Evolutionary conservation across 2,329 filamentous ascomycete species (phyloP).

Genomic region (Xylaria sp.): DNA sequence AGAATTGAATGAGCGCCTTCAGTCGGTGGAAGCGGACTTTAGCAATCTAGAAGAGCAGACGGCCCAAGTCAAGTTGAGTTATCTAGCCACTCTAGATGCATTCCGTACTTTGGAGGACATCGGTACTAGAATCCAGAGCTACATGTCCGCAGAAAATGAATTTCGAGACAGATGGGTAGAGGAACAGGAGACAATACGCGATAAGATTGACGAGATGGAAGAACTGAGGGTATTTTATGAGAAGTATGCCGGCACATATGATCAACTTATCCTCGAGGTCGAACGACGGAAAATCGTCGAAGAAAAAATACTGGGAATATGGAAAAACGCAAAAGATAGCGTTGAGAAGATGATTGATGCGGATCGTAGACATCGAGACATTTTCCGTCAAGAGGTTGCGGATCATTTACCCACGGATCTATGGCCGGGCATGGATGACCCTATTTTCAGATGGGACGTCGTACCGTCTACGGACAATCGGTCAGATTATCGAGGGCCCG

Average conservation of each 20-base stretch:
- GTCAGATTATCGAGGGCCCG: conserved; percentile 27
- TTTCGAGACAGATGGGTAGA: conserved; percentile 74
- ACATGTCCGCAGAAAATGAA: conserved; percentile 67
- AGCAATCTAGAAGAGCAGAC: conserved; percentile 68
- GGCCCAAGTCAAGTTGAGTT: conserved; percentile 58
- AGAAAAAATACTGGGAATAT: conserved; percentile 73
- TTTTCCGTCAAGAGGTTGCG: conserved; percentile 81
- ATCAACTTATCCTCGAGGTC: conserved; percentile 82
- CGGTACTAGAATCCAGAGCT: conserved; percentile 66
- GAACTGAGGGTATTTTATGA: conserved; percentile 84
- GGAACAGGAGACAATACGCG: conserved; percentile 72
- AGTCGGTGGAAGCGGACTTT: conserved; percentile 77
- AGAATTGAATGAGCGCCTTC: conserved; percentile 75
- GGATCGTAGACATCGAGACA: conserved; percentile 75
- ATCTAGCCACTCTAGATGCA: conserved; percentile 64
- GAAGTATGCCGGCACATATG: conserved; percentile 83
- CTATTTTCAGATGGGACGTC: conserved; percentile 59
- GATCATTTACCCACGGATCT: conserved; percentile 87
- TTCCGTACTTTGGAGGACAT: conserved; percentile 72
- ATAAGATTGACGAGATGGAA: conserved; percentile 76
- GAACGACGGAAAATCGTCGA: conserved; percentile 75
- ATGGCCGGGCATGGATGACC: conserved; percentile 77
- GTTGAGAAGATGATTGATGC: conserved; percentile 76
- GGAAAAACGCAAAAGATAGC: conserved; percentile 77
- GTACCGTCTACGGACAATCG: conserved; percentile 45